Evolutionary conservation across 2,329 filamentous ascomycete species (phyloP), one percentile per base, ranked within the genome.

Genomic region (Neocatenulostroma microsporum): DNA sequence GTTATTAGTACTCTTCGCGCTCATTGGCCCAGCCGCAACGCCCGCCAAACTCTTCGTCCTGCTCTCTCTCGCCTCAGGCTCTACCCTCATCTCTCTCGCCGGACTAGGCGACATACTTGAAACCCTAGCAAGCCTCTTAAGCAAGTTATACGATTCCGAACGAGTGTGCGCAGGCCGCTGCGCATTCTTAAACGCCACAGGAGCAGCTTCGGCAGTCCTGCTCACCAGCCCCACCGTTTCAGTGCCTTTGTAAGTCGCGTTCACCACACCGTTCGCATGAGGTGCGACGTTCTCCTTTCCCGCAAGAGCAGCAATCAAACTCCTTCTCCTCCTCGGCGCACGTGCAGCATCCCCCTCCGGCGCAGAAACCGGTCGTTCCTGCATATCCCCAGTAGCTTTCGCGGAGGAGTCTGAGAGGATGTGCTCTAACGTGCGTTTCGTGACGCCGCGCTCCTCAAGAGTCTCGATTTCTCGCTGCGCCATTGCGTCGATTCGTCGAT

Each of bases 41-140:
- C 26, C 24, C 24, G 24, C 21, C n/a, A 19, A 18, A 24, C 20
- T 39, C 21, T 13, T 43, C 30, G 13, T 15, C 23, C 14, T 28
- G n/a, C n/a, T n/a, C n/a, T n/a, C n/a, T n/a, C n/a, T n/a, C n/a
- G n/a, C n/a, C n/a, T 17, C 19, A 34, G 21, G 28, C 18, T 19
- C 25, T 8, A 29, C 25, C 5, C 27, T 20, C 23, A 37, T 41
- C 18, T 40, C 32, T 34, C 56, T 57, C 15, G 47, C 56, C 21
- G 67, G 64, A 42, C 63, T 69, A 3, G 68, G 67, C 21, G 66
- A 70, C 29, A 51, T 45, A 39, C 64, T 70, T 5, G 66, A 62
- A 2, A 58, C 64, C 43, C 65, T 56, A 2, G 68, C 65, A 8
- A 72, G 55, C 37, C 61, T 59, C 43, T 63, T 60, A 30, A 72